A percentile compares a stretch with the other conserved stretches of the same genome.
Conservation (phyloP, 1,284 basidiomycete species). For the Stereum hirsutum region DNA sequence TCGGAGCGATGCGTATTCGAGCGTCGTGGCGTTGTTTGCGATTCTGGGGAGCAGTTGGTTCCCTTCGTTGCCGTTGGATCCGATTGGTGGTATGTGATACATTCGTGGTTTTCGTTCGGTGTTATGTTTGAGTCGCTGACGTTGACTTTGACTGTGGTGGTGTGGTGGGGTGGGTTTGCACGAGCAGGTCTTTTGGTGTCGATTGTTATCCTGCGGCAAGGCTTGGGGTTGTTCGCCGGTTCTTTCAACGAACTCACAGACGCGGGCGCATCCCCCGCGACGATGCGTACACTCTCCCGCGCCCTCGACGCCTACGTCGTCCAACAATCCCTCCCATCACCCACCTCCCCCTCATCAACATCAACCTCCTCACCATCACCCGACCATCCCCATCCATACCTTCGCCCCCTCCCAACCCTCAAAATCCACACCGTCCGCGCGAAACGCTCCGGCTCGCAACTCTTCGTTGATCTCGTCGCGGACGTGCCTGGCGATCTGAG, state of each 20-base stretch:
- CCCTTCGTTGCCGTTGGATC: conserved; percentile 86
- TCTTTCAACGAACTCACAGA: conserved; percentile 85
- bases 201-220: conserved; percentile 82
- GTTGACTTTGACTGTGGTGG: no score
- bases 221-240: conserved; percentile 59
- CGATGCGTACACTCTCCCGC: conserved; percentile 40
- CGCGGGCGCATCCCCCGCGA: conserved; percentile 62
- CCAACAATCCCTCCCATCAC: no score
- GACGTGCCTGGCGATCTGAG: conserved; percentile 55
- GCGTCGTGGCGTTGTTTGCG: conserved; percentile 79
- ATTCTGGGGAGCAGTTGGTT: conserved; percentile 83
- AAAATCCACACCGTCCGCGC: conserved; percentile 63
- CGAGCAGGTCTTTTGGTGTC: conserved; percentile 87
- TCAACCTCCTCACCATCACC: no score
- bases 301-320: conserved; percentile 45
- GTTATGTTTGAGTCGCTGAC: no score
- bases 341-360: conserved; percentile 10
- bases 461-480: conserved; percentile 69
- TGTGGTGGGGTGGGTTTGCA: no score
- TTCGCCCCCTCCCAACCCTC: no score
- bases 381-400: no score
- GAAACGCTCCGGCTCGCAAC: conserved; percentile 65
- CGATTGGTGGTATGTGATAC: conserved; percentile 68
- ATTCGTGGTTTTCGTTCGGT: neutral
- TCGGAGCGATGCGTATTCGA: conserved; percentile 89